Conservation (phyloP, 768 basidiomycete species). For the Agrocybe pediades region DNA sequence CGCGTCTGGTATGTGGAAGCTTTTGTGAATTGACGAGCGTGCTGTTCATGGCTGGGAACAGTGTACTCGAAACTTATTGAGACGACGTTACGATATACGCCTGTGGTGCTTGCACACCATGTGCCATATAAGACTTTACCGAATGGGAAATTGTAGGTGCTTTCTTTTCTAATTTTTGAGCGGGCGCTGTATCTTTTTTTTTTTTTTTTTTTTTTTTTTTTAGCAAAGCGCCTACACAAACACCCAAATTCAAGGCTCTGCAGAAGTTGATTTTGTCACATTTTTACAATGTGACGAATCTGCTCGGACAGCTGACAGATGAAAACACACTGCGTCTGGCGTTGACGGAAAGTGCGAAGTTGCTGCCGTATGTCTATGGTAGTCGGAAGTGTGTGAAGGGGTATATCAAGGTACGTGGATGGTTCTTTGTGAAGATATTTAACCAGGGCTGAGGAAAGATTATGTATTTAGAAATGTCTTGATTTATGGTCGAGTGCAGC, state of each 20-base stretch:
- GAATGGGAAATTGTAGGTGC: constrained; percentile 83
- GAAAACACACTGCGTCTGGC: constrained; percentile 67
- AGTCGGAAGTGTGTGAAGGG: constrained; percentile 83
- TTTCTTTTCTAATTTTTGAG: not conserved
- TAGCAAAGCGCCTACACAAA: constrained; percentile 86
- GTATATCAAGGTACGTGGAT: constrained; percentile 81
- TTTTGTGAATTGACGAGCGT: not conserved
- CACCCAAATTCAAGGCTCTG: constrained; percentile 77
- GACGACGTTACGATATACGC: constrained; percentile 88
- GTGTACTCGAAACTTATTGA: constrained; percentile 95
- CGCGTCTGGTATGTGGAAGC: constrained; percentile 57
- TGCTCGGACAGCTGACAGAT: constrained; percentile 77
- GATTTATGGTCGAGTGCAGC: constrained; percentile 81
- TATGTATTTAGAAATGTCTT: constrained; percentile 64
- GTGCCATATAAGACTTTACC: constrained; percentile 81
- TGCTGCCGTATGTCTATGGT: constrained; percentile 85
- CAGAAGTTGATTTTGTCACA: constrained; percentile 89
- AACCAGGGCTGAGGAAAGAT: not conserved
- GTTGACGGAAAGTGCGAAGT: constrained; percentile 81
- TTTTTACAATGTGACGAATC: constrained; percentile 82
- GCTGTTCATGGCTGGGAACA: constrained; percentile 27
- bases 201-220: constrained; percentile 1
- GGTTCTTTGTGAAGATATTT: not conserved
- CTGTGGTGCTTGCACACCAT: constrained; percentile 85
- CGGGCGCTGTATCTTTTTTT: no score